A percentile compares a stretch with the other conserved stretches of the same genome.
phyloP scores from a whole-genome alignment of 352 stramenopile species.

The Phytophthora sansomeana region DNA sequence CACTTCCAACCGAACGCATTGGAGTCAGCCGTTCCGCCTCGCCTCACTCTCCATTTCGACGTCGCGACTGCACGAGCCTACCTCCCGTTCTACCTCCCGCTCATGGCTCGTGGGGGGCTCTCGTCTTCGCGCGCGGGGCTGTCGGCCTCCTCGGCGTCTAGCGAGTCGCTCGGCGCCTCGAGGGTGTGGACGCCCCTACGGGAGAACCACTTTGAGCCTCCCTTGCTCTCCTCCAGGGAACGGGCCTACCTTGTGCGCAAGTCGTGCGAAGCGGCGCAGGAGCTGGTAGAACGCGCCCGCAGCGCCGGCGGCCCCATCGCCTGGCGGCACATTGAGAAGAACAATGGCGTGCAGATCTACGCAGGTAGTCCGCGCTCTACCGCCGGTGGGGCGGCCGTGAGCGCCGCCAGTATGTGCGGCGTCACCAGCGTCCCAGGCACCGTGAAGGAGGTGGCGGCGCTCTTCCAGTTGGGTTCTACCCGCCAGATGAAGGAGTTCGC shows the following conservation, averaged over 20 bases:
- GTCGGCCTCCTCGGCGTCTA: constrained; percentile 5
- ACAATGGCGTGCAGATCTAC: constrained; percentile 82
- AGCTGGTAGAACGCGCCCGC: constrained; percentile 80
- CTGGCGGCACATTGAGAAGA: constrained; percentile 83
- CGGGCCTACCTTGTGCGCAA: constrained; percentile 83
- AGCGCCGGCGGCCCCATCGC: constrained; percentile 66
- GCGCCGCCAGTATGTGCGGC: constrained; percentile 72
- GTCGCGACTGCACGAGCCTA: constrained; percentile 18
- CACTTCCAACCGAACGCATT: constrained; percentile 13
- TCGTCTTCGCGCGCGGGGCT: constrained; percentile 32
- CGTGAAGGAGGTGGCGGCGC: constrained; percentile 74
- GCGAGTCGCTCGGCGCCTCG: constrained; percentile 9
- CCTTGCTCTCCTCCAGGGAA: constrained; percentile 71
- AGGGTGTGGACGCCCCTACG: constrained; percentile 73
- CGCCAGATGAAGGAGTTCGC: constrained; percentile 80
- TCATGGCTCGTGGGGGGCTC: constrained; percentile 26
- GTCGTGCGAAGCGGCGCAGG: constrained; percentile 77
- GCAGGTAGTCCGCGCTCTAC: constrained; percentile 54
- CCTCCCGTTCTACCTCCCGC: constrained; percentile 13
- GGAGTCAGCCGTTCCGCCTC: constrained; percentile 21
- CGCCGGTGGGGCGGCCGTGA: constrained; percentile 24
- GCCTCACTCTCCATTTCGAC: constrained; percentile 38
- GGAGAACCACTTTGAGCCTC: constrained; percentile 80
- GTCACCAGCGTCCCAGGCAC: constrained; percentile 78
- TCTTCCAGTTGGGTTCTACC: constrained; percentile 75